phyloP scores from a whole-genome alignment of 148 eudicot genomes.

The Salicornia ramosissima region DNA sequence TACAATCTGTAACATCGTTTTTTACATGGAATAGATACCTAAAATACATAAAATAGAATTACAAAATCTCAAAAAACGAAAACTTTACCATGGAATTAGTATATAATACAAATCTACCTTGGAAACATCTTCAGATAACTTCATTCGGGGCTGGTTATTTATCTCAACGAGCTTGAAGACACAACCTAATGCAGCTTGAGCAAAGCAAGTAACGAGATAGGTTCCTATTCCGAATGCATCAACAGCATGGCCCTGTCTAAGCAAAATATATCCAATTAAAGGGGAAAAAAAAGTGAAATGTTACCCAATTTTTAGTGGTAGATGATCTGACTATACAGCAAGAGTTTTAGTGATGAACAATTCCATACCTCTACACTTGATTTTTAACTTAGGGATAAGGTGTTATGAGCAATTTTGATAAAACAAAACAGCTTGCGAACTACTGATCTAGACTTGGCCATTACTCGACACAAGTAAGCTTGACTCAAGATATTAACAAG shows the following conservation, averaged over 20 bases:
- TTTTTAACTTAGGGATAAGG: background rate
- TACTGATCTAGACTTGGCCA: no score
- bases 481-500: no score
- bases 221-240: conserved; percentile 97
- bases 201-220: conserved; percentile 91
- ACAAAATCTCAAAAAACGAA: conserved; percentile 2
- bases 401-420: background rate
- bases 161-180: conserved; percentile 99
- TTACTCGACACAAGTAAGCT: no score
- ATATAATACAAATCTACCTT: conserved; percentile 52
- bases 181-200: conserved; percentile 95
- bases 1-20: conserved; percentile 85
- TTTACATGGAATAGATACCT: conserved; percentile 98
- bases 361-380: background rate
- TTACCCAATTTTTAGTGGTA: background rate
- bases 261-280: conserved; percentile 17
- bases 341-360: background rate
- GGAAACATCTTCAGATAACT: conserved; percentile 92
- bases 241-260: conserved; percentile 81
- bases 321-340: background rate
- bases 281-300: background rate
- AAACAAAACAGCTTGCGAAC: no score
- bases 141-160: conserved; percentile 91
- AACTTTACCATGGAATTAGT: conserved; percentile 8
- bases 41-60: conserved; percentile 14